phyloP scores from a whole-genome alignment of 2,329 filamentous ascomycete species.

The Scedosporium boydii region DNA sequence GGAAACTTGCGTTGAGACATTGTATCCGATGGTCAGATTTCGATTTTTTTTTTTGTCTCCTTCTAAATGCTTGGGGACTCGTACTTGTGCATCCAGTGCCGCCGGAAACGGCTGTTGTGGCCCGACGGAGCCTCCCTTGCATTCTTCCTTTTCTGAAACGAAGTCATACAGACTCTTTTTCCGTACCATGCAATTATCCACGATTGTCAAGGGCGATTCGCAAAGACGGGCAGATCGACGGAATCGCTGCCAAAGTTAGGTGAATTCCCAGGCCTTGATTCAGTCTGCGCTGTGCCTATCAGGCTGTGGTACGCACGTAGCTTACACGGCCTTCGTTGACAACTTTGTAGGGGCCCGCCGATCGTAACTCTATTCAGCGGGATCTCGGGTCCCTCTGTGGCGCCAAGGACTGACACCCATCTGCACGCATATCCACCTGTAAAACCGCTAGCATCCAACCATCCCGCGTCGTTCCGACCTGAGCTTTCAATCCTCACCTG shows the following conservation, averaged over 20 bases:
- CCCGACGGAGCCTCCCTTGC: neutral
- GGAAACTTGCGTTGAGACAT: neutral
- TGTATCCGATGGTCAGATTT: neutral
- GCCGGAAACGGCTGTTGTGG: neutral
- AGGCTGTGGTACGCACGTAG: neutral
- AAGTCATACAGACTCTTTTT: neutral
- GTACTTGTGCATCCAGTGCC: neutral
- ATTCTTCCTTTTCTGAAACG: neutral
- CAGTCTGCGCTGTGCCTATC: neutral
- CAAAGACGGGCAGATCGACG: neutral
- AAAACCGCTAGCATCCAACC: neutral
- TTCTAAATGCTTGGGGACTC: neutral
- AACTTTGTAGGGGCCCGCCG: neutral
- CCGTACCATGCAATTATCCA: neutral
- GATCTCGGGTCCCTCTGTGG: neutral
- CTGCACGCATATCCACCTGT: neutral
- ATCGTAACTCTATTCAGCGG: neutral
- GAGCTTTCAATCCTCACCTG: neutral
- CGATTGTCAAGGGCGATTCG: neutral
- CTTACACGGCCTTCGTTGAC: no score
- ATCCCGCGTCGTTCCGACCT: neutral
- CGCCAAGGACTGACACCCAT: neutral
- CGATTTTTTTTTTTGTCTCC: no score
- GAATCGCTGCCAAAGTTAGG: neutral
- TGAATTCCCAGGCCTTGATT: neutral